These are phyloP conservation scores for Mariannaea elegans DNA, from an alignment of 2,329 filamentous ascomycete genomes.

Conservation along the genomic window DNA sequence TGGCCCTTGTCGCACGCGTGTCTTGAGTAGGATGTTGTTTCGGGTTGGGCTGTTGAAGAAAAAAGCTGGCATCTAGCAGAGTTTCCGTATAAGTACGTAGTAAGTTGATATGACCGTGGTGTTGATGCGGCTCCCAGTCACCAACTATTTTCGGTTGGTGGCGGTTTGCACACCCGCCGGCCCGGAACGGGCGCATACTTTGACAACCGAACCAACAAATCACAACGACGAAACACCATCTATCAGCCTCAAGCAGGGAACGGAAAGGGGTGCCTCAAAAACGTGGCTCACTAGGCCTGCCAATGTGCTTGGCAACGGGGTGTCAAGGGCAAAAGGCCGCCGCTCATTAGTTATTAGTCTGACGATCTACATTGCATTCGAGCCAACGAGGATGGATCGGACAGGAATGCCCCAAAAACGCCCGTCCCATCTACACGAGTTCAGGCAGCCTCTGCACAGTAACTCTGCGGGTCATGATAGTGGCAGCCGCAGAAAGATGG, in stretches of 20 bases:
- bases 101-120: too few species aligned
- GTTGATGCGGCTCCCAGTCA: constrained; percentile 7
- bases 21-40: too few species aligned
- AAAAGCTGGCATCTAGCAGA: too few species aligned
- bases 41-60: too few species aligned
- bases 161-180: constrained; percentile 9
- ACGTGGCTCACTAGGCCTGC: not conserved
- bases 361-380: not conserved
- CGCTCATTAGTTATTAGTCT: not conserved
- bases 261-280: constrained; percentile 8
- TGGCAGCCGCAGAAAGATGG: not conserved
- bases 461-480: not conserved
- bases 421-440: not conserved
- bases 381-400: not conserved
- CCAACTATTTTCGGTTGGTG: constrained; percentile 11
- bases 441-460: not conserved
- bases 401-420: too few species aligned
- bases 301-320: not conserved
- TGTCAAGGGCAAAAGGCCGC: not conserved
- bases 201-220: constrained; percentile 14
- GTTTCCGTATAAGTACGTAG: too few species aligned
- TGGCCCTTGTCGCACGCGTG: too few species aligned
- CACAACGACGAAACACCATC: not conserved
- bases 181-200: constrained; percentile 13
- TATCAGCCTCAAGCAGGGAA: constrained; percentile 4